These are phyloP conservation scores for Calonectria pauciramosa DNA, from an alignment of 2,329 filamentous ascomycete genomes.

Conservation along the genomic window DNA sequence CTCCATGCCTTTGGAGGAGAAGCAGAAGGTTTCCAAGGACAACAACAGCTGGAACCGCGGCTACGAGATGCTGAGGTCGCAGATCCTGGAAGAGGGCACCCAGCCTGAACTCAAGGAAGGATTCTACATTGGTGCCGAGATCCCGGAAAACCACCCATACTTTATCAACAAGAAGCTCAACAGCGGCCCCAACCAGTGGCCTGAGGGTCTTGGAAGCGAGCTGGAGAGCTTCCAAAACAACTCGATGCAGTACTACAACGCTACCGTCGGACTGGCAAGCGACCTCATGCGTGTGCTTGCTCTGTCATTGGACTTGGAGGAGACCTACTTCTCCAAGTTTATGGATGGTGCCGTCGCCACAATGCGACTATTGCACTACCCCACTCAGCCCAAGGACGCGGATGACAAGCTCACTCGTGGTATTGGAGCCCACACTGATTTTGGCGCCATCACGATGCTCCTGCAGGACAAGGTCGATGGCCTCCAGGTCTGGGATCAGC, in stretches of 20 bases:
- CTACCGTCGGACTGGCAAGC: constrained; percentile 55
- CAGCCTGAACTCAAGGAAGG: constrained; percentile 63
- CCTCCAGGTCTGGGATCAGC: constrained; percentile 63
- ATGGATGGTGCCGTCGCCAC: constrained; percentile 59
- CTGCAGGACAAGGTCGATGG: constrained; percentile 65
- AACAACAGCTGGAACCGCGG: constrained; percentile 60
- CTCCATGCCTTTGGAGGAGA: constrained; percentile 59
- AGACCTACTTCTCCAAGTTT: constrained; percentile 59
- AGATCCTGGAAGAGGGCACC: constrained; percentile 59
- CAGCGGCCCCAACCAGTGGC: constrained; percentile 60
- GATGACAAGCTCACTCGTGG: constrained; percentile 52
- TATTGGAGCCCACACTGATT: constrained; percentile 68
- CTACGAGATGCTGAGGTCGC: constrained; percentile 62
- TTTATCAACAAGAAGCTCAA: constrained; percentile 57
- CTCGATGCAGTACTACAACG: constrained; percentile 56
- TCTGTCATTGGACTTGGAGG: constrained; percentile 55
- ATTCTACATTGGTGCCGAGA: constrained; percentile 53
- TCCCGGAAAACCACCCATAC: constrained; percentile 56
- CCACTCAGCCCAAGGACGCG: constrained; percentile 53
- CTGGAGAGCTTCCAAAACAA: constrained; percentile 53
- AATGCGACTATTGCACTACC: constrained; percentile 64
- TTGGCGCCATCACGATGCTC: constrained; percentile 69
- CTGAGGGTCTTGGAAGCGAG: constrained; percentile 49
- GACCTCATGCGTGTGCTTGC: constrained; percentile 59
- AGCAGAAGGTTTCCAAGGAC: constrained; percentile 56